Percentiles rank a stretch among this genome's conserved stretches.
phyloP scores from a whole-genome alignment of 2,329 filamentous ascomycete species.

The Trematosphaeria pertusa region DNA sequence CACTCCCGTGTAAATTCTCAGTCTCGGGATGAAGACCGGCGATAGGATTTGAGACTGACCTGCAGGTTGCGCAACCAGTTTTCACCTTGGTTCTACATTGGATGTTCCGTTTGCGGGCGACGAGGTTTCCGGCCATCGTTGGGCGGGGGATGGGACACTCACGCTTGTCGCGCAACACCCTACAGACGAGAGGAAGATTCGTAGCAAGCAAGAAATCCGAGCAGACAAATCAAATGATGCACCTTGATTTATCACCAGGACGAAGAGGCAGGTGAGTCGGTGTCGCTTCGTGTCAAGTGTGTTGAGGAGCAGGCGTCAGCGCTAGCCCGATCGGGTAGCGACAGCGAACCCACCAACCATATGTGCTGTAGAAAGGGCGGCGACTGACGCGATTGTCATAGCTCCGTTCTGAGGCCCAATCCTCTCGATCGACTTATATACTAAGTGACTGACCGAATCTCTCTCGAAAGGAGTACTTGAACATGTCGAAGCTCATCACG shows the following conservation, averaged over 20 bases:
- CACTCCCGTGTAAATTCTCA: conserved; percentile 4
- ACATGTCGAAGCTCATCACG: conserved; percentile 18
- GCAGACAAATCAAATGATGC: conserved; percentile 18
- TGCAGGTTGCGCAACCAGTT: conserved; percentile 28
- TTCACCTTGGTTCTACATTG: conserved; percentile 20
- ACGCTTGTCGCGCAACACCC: conserved; percentile 12
- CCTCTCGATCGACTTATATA: conserved; percentile 14
- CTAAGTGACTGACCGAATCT: conserved; percentile 11
- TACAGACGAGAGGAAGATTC: conserved; percentile 10
- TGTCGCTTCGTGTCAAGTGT: conserved; percentile 7
- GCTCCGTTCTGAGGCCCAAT: conserved; percentile 5
- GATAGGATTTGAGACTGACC: conserved; percentile 20
- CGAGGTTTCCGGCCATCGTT: conserved; percentile 16
- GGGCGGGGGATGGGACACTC: conserved; percentile 7
- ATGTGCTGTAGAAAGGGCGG: conserved; percentile 5
- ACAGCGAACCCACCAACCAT: conserved; percentile 25
- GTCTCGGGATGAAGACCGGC: conserved; percentile 1
- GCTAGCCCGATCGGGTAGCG: conserved; percentile 20
- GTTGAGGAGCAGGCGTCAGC: conserved; percentile 8
- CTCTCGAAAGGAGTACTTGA: conserved; percentile 9
- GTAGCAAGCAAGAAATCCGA: conserved; percentile 16
- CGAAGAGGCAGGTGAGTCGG: conserved; percentile 9
- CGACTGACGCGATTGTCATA: conserved; percentile 2
- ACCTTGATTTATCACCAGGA: conserved; percentile 6
- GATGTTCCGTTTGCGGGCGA: conserved; percentile 17